These are phyloP conservation scores for Globisporangium lucens DNA, from an alignment of 352 stramenopile species.

Conservation along the genomic window DNA sequence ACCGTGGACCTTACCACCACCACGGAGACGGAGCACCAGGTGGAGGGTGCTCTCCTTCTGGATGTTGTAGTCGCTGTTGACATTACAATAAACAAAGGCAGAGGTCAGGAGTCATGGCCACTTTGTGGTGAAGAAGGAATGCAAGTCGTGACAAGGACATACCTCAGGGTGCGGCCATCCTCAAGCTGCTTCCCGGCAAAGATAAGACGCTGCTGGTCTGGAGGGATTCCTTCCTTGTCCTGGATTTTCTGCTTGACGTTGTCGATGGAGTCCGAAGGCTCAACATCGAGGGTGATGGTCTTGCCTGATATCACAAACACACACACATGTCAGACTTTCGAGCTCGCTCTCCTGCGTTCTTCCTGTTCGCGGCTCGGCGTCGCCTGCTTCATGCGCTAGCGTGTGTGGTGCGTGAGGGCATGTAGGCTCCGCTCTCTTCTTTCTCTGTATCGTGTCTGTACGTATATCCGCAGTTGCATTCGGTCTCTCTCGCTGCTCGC, in stretches of 20 bases:
- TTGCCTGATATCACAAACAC: constrained; percentile 43
- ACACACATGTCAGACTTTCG: constrained; percentile 15
- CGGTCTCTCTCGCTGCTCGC: neutral
- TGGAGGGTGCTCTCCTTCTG: constrained; percentile 97
- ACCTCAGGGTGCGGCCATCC: constrained; percentile 83
- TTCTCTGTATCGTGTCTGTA: neutral
- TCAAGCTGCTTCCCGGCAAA: constrained; percentile 90
- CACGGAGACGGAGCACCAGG: constrained; percentile 93
- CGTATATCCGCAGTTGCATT: neutral
- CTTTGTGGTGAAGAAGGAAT: neutral
- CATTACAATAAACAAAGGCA: neutral
- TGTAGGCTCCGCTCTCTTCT: neutral
- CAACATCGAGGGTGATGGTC: constrained; percentile 90
- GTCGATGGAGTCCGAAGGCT: constrained; percentile 91
- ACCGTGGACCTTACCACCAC: constrained; percentile 99
- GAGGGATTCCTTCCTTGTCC: constrained; percentile 90
- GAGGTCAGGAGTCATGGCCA: neutral
- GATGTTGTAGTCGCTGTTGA: constrained; percentile 95
- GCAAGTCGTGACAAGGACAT: neutral
- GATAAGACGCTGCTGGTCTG: constrained; percentile 91
- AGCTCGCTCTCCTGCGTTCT: neutral
- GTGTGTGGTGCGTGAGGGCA: neutral
- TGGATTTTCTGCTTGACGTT: constrained; percentile 96
- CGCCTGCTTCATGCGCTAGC: neutral
- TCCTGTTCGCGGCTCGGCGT: neutral